Conservation (phyloP, 2,329 filamentous ascomycete genomes). For the Sporothrix pseudoabietina region DNA sequence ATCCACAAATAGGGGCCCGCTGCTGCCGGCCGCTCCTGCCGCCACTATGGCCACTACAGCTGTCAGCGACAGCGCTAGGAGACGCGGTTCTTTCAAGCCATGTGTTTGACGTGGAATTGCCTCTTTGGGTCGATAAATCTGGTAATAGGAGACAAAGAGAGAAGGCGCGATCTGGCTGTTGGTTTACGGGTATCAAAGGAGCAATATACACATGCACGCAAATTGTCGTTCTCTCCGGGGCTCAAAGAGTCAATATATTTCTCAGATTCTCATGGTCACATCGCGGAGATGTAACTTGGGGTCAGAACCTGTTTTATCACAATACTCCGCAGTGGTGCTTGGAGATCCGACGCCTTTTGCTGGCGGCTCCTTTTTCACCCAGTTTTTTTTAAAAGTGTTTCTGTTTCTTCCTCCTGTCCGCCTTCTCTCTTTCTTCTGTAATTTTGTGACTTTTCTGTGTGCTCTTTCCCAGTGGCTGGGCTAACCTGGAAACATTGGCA, state of each 20-base stretch:
- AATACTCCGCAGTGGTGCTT: not conserved
- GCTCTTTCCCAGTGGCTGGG: not conserved
- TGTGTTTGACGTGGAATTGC: constrained; percentile 5
- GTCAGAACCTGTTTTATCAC: not conserved
- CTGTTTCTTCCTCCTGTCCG: not conserved
- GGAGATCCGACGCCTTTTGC: constrained; percentile 4
- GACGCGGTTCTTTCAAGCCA: not conserved
- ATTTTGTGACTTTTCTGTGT: not conserved
- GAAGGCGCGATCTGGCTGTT: not conserved
- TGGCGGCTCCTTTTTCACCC: not conserved
- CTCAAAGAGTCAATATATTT: not conserved
- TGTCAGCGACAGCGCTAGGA: not conserved
- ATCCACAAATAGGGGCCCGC: not conserved
- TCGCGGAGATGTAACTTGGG: not conserved
- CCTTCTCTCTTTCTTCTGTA: not conserved
- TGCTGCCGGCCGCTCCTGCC: not conserved
- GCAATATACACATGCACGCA: too few relatives aligned
- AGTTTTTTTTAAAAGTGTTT: not conserved
- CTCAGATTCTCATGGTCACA: not conserved
- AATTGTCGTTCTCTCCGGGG: not conserved
- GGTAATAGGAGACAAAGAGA: not conserved
- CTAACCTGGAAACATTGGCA: not conserved
- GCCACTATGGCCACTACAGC: constrained; percentile 2
- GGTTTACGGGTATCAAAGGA: not conserved
- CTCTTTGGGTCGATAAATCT: not conserved